Evolutionary conservation across 2,329 filamentous ascomycete species (phyloP), one percentile per base, ranked within the genome.

Genomic region (Colletotrichum sp.): DNA sequence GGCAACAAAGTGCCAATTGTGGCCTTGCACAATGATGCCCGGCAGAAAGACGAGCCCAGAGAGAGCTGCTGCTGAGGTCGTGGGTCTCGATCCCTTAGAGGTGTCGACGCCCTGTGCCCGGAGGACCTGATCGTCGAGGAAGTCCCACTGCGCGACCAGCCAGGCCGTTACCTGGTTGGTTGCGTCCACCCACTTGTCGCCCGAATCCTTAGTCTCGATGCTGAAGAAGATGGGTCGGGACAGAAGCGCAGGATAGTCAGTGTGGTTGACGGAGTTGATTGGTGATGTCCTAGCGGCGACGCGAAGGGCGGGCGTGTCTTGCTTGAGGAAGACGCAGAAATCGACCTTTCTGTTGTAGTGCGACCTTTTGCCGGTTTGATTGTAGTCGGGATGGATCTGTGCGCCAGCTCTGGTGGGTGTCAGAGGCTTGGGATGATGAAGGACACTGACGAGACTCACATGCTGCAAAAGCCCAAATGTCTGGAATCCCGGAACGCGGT

Each of bases 1-100:
- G 0, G 78, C 72, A 22, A 80, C 72, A 22, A 79, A 79, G 22
- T 78, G 67, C 79, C 77, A 78, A 27, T 75, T 74, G 59, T 78
- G 77, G 6, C 78, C 78, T 57, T 79, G 71, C 6, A 80, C 68
- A 13, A 78, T 74, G 25, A 80, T 67, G 12, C 78, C 78, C 2
- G 76, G 72, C 13, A 80, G 75, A 67, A 79, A 80, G 8, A 48
- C 55, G 4, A 69, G 22, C 8, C 67, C 57, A 6, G 57, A 9
- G 7, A 57, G 55, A 4, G 57, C 68, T 11, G 57, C 68, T 32
- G 68, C 55, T 9, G 68, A 70, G 15, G 34, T 8, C 13, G 15
- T 63, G 1, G 34, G 22, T 28, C 52, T 16, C 3, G 19, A 36
- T 4, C 11, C 11, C 9, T 15, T 15, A 59, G 48, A n/a, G 19